A percentile compares a stretch with the other conserved stretches of the same genome.
These are phyloP conservation scores for Trichoderma semiorbis DNA, from an alignment of 2,329 filamentous ascomycete genomes.

Conservation along the genomic window DNA sequence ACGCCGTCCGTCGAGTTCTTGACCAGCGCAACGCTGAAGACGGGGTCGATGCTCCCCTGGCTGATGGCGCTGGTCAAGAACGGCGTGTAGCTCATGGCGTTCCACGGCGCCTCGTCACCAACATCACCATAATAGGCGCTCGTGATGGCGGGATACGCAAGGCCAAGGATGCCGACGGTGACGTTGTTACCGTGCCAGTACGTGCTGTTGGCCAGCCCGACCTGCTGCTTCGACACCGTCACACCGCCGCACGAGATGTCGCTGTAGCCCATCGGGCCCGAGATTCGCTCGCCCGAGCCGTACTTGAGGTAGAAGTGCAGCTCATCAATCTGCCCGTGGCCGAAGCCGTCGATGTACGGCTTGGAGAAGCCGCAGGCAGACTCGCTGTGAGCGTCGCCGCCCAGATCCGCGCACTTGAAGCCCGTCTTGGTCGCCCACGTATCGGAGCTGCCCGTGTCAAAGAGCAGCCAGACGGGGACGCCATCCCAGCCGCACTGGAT, in stretches of 20 bases:
- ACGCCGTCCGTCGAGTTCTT: conserved; percentile 46
- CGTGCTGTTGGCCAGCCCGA: conserved; percentile 47
- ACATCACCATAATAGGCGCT: conserved; percentile 44
- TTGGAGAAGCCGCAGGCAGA: conserved; percentile 41
- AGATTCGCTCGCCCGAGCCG: conserved; percentile 47
- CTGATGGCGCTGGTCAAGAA: conserved; percentile 47
- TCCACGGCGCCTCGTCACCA: conserved; percentile 37
- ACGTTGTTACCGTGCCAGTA: conserved; percentile 51
- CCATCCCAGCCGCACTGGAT: conserved; percentile 41
- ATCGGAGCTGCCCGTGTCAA: conserved; percentile 52
- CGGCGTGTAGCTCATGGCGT: conserved; percentile 44
- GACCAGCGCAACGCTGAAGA: conserved; percentile 47
- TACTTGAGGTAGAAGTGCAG: conserved; percentile 47
- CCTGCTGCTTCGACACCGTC: conserved; percentile 43
- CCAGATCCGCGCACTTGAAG: conserved; percentile 42
- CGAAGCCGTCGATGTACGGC: conserved; percentile 38
- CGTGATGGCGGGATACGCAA: conserved; percentile 50
- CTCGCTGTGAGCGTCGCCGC: conserved; percentile 31
- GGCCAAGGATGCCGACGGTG: conserved; percentile 49
- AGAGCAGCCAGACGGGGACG: conserved; percentile 39
- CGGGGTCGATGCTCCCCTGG: conserved; percentile 42
- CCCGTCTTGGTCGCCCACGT: conserved; percentile 45
- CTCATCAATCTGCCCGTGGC: conserved; percentile 36
- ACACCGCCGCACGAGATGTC: conserved; percentile 47
- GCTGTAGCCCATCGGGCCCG: conserved; percentile 45